Base-by-base conservation (phyloP, 371 early-diverging fungal genomes). In the Capillidium rhysosporum region DNA sequence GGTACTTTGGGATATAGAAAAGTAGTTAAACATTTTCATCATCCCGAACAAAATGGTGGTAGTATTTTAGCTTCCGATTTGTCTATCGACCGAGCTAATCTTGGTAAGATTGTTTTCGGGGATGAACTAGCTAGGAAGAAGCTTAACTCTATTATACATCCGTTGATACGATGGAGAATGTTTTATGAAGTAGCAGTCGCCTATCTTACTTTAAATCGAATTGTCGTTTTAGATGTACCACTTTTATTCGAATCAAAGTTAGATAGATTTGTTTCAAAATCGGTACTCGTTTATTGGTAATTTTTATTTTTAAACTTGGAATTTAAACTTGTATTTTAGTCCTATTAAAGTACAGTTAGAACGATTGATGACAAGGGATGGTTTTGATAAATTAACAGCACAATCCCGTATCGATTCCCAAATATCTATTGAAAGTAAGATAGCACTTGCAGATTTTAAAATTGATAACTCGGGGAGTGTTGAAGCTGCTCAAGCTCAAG, bases 191-290 rank as follows among this genome's bases (percentile, higher is more conserved):
- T 86, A 14, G 62, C 89, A n/a, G 57, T 67, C 40, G 62, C 71
- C 43, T 96, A 86, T 69, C 25, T 90, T 12, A 66, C 58, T 7
- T 86, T 84, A 0, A 65, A 77, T 0, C 59, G 69, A 2, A 39
- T 85, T 23, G 82, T 86, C n/a, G 71, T 96, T 1, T 66, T 94
- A 23, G 97, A 96, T 64, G 86, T 87, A 0, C 95, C 97, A 16
- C 66, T 96, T 46, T 69, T 96, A 55, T 79, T 87, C 56, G 97
- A 96, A 59, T 73, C 79, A 28, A 77, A 82, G 8, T 60, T 93
- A 56, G 73, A 87, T 62, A 63, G 69, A 41, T 77, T 79, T 51
- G 79, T 89, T 47, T 72, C 75, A 30, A 61, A 67, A 0, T 78
- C 75, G 2, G 70, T 85, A 10, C 92, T 95, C 1, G 84, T 94